Evolutionary conservation across 495 filamentous ascomycete genomes (phyloP).

Genomic region (Podospora bellae-mahoneyi): DNA sequence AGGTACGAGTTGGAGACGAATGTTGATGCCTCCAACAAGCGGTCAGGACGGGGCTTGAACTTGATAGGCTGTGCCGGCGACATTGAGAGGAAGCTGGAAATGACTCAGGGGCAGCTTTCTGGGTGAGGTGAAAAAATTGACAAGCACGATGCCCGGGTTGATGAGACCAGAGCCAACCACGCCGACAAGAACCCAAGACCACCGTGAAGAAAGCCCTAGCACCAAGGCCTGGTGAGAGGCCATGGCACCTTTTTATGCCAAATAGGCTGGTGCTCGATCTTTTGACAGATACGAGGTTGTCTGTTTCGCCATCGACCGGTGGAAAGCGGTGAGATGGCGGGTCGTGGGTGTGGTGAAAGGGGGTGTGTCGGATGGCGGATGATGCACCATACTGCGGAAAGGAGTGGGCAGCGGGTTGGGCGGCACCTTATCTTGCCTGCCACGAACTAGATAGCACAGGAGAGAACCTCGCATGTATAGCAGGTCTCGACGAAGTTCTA

Average conservation of each 20-base stretch:
- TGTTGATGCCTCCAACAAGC: conserved; percentile 22
- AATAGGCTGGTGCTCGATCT: background rate
- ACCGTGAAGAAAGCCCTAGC: background rate
- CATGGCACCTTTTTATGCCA: background rate
- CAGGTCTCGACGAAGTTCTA: background rate
- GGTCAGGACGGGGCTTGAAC: conserved; percentile 13
- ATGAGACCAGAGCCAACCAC: background rate
- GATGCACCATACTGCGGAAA: conserved; percentile 7
- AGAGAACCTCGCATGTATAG: conserved; percentile 1
- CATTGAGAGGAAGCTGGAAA: conserved; percentile 7
- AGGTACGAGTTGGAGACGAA: conserved; percentile 45
- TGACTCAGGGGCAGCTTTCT: background rate
- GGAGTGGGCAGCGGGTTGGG: background rate
- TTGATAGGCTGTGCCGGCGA: conserved; percentile 19
- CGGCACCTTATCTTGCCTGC: conserved; percentile 8
- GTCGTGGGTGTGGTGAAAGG: background rate
- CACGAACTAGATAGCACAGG: background rate
- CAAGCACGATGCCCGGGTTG: background rate
- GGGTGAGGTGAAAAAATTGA: background rate
- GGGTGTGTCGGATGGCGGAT: conserved; percentile 11
- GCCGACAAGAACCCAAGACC: conserved; percentile 2
- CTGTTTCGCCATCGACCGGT: background rate
- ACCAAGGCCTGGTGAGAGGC: background rate
- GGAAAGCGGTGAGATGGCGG: background rate
- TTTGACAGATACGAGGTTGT: background rate